These are phyloP conservation scores for Cryptococcus hybrid DNA, from an alignment of 1,284 basidiomycete species.

Conservation along the genomic window DNA sequence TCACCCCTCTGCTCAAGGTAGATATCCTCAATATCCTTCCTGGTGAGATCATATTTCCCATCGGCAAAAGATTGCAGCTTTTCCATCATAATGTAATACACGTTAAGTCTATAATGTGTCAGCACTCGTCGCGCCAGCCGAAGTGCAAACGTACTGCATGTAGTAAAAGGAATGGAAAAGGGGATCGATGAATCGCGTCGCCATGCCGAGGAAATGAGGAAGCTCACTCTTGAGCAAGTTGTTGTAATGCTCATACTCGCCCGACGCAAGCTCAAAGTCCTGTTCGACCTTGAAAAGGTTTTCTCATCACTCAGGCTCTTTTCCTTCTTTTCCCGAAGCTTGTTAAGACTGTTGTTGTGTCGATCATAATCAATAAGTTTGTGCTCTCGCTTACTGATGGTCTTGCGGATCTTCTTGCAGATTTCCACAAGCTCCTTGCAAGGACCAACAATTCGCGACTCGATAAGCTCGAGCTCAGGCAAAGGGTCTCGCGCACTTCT, in stretches of 20 bases:
- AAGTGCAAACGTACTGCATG: constrained; percentile 77
- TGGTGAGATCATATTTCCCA: constrained; percentile 72
- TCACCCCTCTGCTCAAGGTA: constrained; percentile 80
- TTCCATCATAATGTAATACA: constrained; percentile 90
- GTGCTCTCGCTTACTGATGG: constrained; percentile 93
- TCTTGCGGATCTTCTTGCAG: constrained; percentile 89
- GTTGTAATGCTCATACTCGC: constrained; percentile 98
- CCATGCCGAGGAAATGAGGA: constrained; percentile 83
- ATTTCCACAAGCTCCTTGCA: constrained; percentile 84
- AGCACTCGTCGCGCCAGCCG: constrained; percentile 2
- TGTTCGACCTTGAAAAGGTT: constrained; percentile 96
- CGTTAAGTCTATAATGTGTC: constrained; percentile 66
- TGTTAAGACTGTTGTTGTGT: constrained; percentile 91
- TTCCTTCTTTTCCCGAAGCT: constrained; percentile 96
- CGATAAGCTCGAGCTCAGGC: constrained; percentile 95
- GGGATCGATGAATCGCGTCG: constrained; percentile 89
- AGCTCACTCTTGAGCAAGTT: constrained; percentile 87
- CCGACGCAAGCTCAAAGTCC: constrained; percentile 92
- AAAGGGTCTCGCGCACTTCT: constrained; percentile 73
- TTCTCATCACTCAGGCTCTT: constrained; percentile 91
- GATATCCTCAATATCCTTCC: constrained; percentile 69
- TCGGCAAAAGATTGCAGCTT: constrained; percentile 86
- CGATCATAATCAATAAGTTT: constrained; percentile 97
- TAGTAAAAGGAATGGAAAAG: constrained; percentile 98
- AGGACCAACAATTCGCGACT: constrained; percentile 79